Base-by-base conservation (phyloP, 2,329 filamentous ascomycete species). In the Aciculosporium take region DNA sequence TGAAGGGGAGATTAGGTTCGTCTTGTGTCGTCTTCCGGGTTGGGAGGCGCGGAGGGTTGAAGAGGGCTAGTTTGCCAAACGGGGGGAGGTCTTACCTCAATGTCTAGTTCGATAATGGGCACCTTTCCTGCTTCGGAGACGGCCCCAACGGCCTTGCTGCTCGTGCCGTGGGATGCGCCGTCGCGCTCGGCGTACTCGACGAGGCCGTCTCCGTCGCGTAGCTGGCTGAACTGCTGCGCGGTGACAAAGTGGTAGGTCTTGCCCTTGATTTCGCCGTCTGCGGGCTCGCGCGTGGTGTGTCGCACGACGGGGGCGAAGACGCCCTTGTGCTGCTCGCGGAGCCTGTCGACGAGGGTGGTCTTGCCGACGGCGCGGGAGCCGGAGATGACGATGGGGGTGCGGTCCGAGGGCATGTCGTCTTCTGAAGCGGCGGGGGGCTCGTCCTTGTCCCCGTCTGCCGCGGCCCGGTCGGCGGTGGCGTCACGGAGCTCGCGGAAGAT, bases 311-410 rank as follows among this genome's bases (percentile, higher is more conserved):
- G 62, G 17, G 71, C 77, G 51, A 89, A 86, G 17, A 76, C 75
- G 39, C 75, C 72, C 6, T 74, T 74, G 55, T 77, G 75, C 42
- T 72, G 69, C 23, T 76, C 71, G 48, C 81, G 63, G 13, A 91
- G 69, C 47, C 72, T 70, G 43, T 70, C 71, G 40, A 80, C 63
- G 33, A 88, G 62, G 2, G 72, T 74, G 13, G 75, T 73, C 56
- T 81, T 83, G 34, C 76, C 78, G 7, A 69, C 66, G 41, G 73
- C 73, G 5, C 65, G 67, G 5, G 78, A 74, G 3, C 81, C 82
- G 7, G 77, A 77, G 46, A 91, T 66, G 46, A 89, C 72, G 46
- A 89, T 74, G 5, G 72, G 62, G 3, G 63, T 64, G 37, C 57
- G 62, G 48, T 77, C 67, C 18, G 63, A 56, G 3, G 73, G 74